Conservation (phyloP, 805 yeast genomes). For the Priceomyces medius region DNA sequence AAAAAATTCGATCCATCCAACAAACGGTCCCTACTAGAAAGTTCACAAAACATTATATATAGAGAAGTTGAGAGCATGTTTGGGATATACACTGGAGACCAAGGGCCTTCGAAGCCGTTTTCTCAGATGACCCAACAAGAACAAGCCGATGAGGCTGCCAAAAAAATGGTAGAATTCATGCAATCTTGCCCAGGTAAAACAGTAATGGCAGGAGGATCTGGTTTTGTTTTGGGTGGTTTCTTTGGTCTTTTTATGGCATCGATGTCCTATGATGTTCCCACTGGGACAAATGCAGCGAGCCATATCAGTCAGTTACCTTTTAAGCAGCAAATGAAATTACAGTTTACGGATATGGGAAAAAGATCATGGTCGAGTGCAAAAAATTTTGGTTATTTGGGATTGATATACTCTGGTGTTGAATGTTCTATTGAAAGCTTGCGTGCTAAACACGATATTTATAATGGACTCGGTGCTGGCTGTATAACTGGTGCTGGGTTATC, state of each 20-base stretch:
- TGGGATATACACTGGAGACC: slow-evolving; percentile 40
- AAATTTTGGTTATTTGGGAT: slow-evolving; percentile 90
- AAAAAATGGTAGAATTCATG: slow-evolving; percentile 78
- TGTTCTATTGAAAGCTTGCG: slow-evolving; percentile 82
- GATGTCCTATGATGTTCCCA: slow-evolving; percentile 77
- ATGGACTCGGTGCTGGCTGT: slow-evolving; percentile 93
- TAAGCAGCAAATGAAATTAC: slow-evolving; percentile 87
- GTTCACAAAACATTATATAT: neutral
- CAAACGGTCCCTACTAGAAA: neutral
- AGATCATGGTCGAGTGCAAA: slow-evolving; percentile 88
- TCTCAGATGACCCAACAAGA: slow-evolving; percentile 85
- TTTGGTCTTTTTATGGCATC: slow-evolving; percentile 94
- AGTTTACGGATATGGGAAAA: slow-evolving; percentile 87
- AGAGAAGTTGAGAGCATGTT: slow-evolving; percentile 23
- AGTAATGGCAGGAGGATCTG: slow-evolving; percentile 87
- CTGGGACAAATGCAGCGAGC: slow-evolving; percentile 52
- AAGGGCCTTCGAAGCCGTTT: slow-evolving; percentile 45
- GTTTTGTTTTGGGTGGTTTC: slow-evolving; percentile 92
- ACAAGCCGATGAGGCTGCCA: slow-evolving; percentile 89
- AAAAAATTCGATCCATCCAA: neutral
- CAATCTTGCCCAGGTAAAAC: slow-evolving; percentile 95
- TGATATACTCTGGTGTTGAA: slow-evolving; percentile 89
- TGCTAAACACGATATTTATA: slow-evolving; percentile 89
- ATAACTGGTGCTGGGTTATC: slow-evolving; percentile 96
- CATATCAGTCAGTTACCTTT: slow-evolving; percentile 83